phyloP scores from a whole-genome alignment of 169 alveolate genomes.

The Cryptosporidium ubiquitum region DNA sequence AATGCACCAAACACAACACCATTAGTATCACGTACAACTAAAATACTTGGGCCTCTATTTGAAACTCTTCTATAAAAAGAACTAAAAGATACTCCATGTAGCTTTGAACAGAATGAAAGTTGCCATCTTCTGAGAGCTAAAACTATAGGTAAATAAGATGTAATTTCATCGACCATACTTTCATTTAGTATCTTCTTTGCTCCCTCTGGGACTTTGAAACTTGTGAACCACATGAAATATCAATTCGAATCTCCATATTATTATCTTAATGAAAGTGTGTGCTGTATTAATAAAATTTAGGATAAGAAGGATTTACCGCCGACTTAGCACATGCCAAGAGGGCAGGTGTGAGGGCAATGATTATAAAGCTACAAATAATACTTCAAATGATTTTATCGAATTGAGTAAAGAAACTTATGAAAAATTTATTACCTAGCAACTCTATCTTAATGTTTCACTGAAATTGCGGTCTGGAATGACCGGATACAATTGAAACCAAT shows the following conservation, averaged over 20 bases:
- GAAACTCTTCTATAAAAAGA: slow-evolving; percentile 84
- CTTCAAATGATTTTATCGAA: not conserved
- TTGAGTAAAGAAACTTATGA: not conserved
- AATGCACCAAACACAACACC: slow-evolving; percentile 88
- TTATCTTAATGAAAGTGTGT: not conserved
- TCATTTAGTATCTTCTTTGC: slow-evolving; percentile 61
- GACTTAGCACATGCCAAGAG: slow-evolving; percentile 8
- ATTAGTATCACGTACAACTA: slow-evolving; percentile 83
- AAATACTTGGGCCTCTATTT: slow-evolving; percentile 82
- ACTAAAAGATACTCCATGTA: slow-evolving; percentile 76
- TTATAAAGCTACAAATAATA: not conserved
- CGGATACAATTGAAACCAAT: not conserved
- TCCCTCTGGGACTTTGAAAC: slow-evolving; percentile 72
- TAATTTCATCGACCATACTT: slow-evolving; percentile 70
- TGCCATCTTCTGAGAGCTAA: slow-evolving; percentile 75
- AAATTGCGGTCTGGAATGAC: not conserved
- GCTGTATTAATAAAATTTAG: not conserved
- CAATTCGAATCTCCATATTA: not conserved
- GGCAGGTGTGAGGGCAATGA: not conserved
- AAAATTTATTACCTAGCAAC: slow-evolving; percentile 23
- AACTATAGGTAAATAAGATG: slow-evolving; percentile 75
- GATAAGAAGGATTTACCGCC: slow-evolving; percentile 37
- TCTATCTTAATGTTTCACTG: not conserved
- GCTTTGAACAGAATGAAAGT: slow-evolving; percentile 76
- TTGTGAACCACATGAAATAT: slow-evolving; percentile 66